These are phyloP conservation scores for Plantago ovata DNA, from an alignment of 257 asterid species.

Conservation along the genomic window DNA sequence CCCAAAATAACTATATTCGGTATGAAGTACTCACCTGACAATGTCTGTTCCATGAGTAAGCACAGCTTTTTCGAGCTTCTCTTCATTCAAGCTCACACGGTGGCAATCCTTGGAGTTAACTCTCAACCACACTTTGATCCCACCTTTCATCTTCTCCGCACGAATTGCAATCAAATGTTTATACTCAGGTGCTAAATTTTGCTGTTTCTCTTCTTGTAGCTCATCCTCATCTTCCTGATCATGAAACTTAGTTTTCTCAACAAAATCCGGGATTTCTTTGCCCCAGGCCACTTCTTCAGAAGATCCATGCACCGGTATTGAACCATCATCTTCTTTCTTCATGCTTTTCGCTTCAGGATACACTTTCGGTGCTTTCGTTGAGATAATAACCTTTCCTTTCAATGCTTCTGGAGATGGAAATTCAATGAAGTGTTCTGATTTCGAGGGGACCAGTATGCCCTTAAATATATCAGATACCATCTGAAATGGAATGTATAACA, in stretches of 20 bases:
- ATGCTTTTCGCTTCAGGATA: slow-evolving; percentile 40
- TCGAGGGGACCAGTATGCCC: slow-evolving; percentile 36
- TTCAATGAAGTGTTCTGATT: slow-evolving; percentile 39
- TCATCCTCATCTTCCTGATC: slow-evolving; percentile 43
- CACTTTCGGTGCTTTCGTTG: slow-evolving; percentile 78
- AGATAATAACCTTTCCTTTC: slow-evolving; percentile 48
- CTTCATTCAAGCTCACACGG: slow-evolving; percentile 78
- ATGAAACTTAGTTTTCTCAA: slow-evolving; percentile 11
- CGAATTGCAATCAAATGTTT: slow-evolving; percentile 61
- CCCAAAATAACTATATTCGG: not conserved
- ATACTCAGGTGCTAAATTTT: slow-evolving; percentile 45
- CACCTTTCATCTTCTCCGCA: slow-evolving; percentile 60
- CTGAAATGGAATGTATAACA: slow-evolving; percentile 27
- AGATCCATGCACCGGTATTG: slow-evolving; percentile 27
- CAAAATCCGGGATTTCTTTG: slow-evolving; percentile 40
- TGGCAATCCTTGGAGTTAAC: slow-evolving; percentile 40
- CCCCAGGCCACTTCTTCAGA: slow-evolving; percentile 61
- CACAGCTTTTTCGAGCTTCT: slow-evolving; percentile 65
- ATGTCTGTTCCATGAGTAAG: slow-evolving; percentile 58
- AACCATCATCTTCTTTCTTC: slow-evolving; percentile 26
- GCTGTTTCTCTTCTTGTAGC: slow-evolving; percentile 22
- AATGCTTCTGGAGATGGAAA: slow-evolving; percentile 74
- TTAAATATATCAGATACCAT: slow-evolving; percentile 57
- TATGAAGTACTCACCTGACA: slow-evolving; percentile 39
- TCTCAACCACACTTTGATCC: slow-evolving; percentile 53